phyloP scores from a whole-genome alignment of 73 alveolate species.

The Stentor roeselii region DNA sequence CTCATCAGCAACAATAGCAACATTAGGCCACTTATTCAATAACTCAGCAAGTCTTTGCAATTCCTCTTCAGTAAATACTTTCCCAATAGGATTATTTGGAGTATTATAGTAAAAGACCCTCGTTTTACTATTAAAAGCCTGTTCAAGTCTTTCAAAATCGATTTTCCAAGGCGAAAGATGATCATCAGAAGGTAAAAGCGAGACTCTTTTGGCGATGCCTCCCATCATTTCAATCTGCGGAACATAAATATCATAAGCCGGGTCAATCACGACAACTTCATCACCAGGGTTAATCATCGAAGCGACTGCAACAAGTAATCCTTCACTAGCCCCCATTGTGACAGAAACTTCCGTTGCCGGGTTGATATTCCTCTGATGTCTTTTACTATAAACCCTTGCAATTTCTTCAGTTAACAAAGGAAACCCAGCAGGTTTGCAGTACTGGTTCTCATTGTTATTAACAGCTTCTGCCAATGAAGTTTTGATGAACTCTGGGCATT shows the following conservation, averaged over 20 bases:
- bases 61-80: conserved; percentile 66
- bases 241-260: conserved; percentile 47
- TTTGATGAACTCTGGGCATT: too few species aligned
- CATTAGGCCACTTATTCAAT: conserved; percentile 62
- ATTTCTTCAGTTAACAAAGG: too few species aligned
- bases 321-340: too few species aligned
- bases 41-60: conserved; percentile 61
- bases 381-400: too few species aligned
- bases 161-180: conserved; percentile 53
- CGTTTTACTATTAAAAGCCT: conserved; percentile 59
- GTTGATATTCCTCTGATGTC: too few species aligned
- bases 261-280: too few species aligned
- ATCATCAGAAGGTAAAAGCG: conserved; percentile 29
- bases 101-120: conserved; percentile 61
- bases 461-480: too few species aligned
- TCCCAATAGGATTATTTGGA: conserved; percentile 90
- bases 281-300: too few species aligned
- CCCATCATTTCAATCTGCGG: conserved; percentile 41
- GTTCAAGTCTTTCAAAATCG: conserved; percentile 59
- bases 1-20: conserved; percentile 71
- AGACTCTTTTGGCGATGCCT: conserved; percentile 33
- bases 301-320: too few species aligned
- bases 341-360: too few species aligned
- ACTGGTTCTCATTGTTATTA: too few species aligned
- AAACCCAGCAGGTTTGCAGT: too few species aligned